Conservation (phyloP, 1,284 basidiomycete genomes). For the Cutaneotrichosporon sp. region DNA sequence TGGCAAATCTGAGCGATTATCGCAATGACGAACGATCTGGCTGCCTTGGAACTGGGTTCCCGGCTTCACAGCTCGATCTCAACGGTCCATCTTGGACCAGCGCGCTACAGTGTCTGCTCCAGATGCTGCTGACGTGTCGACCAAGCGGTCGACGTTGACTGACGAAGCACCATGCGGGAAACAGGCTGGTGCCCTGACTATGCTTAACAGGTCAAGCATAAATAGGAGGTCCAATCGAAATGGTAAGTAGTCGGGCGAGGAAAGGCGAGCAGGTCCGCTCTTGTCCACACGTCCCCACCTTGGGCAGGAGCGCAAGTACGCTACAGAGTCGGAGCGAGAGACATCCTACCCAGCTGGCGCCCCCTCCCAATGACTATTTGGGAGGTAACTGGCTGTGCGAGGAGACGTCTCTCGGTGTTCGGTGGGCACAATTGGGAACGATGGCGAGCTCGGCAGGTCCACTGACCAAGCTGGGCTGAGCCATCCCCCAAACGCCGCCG, state of each 20-base stretch:
- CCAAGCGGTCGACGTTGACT: too few relatives aligned
- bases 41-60: too few relatives aligned
- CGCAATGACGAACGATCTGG: neutral
- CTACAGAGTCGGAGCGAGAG: neutral
- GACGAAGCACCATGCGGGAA: neutral
- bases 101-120: neutral
- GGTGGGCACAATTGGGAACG: neutral
- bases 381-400: neutral
- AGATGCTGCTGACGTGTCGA: neutral
- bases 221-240: too few relatives aligned
- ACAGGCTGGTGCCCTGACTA: neutral
- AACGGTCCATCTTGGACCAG: neutral
- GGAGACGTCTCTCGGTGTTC: neutral
- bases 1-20: constrained; percentile 1
- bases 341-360: neutral
- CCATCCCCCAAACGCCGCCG: neutral
- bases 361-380: neutral
- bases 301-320: neutral
- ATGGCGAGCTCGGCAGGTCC: neutral
- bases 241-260: too few relatives aligned
- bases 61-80: neutral
- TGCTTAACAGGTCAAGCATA: neutral
- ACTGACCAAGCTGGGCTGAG: neutral
- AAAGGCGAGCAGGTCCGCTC: too few relatives aligned
- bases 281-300: neutral